Conservation (phyloP, 75 land plant genomes). For the Picea glauca region DNA sequence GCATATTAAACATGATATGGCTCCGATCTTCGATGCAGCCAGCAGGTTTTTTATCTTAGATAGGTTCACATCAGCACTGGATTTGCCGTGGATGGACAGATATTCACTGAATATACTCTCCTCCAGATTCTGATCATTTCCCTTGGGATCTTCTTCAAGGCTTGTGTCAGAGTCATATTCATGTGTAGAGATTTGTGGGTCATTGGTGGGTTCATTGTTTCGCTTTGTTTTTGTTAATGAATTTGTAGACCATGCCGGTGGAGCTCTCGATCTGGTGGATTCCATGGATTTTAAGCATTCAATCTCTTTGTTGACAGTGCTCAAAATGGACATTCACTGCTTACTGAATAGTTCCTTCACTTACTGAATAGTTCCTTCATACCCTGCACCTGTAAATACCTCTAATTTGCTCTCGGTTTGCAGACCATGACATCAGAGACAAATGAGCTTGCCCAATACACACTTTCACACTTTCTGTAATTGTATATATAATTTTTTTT, state of each 20-base stretch:
- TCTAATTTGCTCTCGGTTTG: too few species aligned
- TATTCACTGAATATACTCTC: conserved; percentile 6
- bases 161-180: background rate
- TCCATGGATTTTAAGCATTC: conserved; percentile 1
- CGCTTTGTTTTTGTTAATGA: background rate
- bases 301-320: background rate
- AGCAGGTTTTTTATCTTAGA: conserved; percentile 28
- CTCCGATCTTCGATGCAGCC: conserved; percentile 65
- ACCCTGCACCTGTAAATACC: too few species aligned
- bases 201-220: background rate
- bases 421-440: too few species aligned
- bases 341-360: too few species aligned
- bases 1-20: conserved; percentile 88
- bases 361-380: too few species aligned
- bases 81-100: conserved; percentile 6
- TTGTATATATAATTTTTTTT: too few species aligned
- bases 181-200: background rate
- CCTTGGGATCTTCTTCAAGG: background rate
- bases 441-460: too few species aligned
- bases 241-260: conserved; percentile 8
- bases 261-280: background rate
- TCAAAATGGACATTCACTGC: too few species aligned
- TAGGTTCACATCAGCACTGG: background rate
- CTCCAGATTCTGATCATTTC: background rate
- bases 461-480: too few species aligned